Conservation (phyloP, 176 grass and related monocot species). For the Triticum timopheevii region DNA sequence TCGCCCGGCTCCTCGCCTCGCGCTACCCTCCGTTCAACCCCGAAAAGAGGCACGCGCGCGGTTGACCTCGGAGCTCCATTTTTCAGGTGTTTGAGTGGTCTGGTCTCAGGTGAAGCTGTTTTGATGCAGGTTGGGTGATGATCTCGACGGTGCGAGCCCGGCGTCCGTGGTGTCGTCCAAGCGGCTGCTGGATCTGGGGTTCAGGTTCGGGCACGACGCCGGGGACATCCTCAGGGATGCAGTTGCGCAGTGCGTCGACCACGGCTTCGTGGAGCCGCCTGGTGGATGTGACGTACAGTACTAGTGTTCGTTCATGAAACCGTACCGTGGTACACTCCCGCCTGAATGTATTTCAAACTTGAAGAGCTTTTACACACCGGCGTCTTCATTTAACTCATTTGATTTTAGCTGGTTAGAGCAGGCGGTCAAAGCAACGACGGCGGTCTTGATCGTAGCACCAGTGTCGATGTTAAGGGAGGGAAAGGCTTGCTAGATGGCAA, state of each 20-base stretch:
- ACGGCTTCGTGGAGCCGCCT: conserved; percentile 39
- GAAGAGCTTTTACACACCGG: no score
- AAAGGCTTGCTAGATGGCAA: no score
- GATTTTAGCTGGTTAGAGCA: no score
- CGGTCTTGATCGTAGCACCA: no score
- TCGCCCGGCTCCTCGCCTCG: conserved; percentile 44
- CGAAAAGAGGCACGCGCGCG: conserved; percentile 20
- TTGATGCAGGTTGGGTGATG: conserved; percentile 26
- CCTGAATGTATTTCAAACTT: no score
- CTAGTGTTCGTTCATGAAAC: no score
- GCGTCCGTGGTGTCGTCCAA: conserved; percentile 54
- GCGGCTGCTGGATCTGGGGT: conserved; percentile 59
- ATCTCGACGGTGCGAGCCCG: conserved; percentile 33
- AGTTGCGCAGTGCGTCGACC: conserved; percentile 37
- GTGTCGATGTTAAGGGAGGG: no score
- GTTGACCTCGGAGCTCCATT: neutral
- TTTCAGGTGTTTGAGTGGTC: neutral
- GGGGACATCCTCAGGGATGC: conserved; percentile 48
- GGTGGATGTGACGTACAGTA: no score
- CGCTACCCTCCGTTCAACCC: conserved; percentile 28
- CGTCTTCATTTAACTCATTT: no score
- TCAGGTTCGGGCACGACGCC: conserved; percentile 44
- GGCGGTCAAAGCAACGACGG: no score
- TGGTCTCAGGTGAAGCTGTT: neutral
- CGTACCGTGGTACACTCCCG: no score